phyloP scores from a whole-genome alignment of 176 grass and related monocot genomes.

The Oryza coarctata region DNA sequence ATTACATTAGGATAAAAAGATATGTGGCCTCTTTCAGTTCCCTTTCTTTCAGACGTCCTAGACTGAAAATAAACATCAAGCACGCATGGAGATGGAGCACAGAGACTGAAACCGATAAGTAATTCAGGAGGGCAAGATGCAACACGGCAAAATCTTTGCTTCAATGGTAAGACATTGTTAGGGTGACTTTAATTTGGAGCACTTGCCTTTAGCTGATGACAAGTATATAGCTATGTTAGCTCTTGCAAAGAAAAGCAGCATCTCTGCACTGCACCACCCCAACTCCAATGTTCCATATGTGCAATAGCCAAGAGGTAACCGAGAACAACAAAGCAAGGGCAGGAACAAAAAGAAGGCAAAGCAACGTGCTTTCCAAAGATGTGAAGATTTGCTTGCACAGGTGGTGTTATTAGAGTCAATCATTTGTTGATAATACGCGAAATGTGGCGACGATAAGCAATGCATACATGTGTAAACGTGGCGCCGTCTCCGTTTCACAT shows the following conservation, averaged over 20 bases:
- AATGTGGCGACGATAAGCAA: not conserved
- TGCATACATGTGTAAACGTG: not conserved
- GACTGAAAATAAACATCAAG: conserved; percentile 1
- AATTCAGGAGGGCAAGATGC: conserved; percentile 16
- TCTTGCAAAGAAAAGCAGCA: conserved; percentile 25
- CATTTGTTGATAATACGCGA: conserved; percentile 1
- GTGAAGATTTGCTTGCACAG: not conserved
- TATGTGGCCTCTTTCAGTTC: not conserved
- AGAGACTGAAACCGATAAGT: conserved; percentile 21
- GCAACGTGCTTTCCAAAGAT: conserved; percentile 8
- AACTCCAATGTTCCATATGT: not conserved
- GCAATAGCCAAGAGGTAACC: conserved; percentile 23
- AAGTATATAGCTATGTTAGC: not conserved
- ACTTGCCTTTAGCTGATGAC: conserved; percentile 18
- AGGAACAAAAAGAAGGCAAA: conserved; percentile 26
- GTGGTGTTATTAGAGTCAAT: conserved; percentile 11
- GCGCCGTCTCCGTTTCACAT: conserved; percentile 21
- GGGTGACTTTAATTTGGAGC: conserved; percentile 27
- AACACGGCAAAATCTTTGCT: conserved; percentile 20
- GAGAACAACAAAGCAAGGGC: conserved; percentile 17
- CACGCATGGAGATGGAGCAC: not conserved
- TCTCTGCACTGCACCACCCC: conserved; percentile 21
- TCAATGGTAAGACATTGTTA: conserved; percentile 36
- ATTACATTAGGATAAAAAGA: conserved; percentile 10
- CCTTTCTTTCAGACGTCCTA: conserved; percentile 4